phyloP scores from a whole-genome alignment of 1,139 yeast genomes.

The Zygosaccharomyces pseudobailii region DNA sequence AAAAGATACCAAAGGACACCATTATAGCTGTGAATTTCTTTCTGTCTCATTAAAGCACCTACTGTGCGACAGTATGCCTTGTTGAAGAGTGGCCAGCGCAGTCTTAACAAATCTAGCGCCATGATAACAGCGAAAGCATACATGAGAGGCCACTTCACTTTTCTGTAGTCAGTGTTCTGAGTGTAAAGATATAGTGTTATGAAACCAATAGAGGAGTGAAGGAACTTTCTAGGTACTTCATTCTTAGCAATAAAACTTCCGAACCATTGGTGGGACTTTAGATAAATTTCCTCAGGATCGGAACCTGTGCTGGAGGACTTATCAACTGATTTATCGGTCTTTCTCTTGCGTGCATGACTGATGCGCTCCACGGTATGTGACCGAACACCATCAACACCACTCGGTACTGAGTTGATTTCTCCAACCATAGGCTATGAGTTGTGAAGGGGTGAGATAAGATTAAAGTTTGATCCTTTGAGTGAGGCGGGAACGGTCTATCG shows the following conservation, averaged over 20 bases:
- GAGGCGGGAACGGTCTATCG: not conserved
- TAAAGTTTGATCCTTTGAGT: constrained; percentile 2
- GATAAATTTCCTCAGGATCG: constrained; percentile 26
- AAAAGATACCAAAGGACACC: constrained; percentile 84
- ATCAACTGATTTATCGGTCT: not conserved
- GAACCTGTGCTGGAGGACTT: not conserved
- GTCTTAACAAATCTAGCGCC: constrained; percentile 63
- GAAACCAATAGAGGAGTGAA: constrained; percentile 86
- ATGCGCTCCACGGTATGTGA: not conserved
- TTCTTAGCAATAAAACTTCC: constrained; percentile 62
- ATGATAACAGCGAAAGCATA: constrained; percentile 53
- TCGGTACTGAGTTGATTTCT: constrained; percentile 5
- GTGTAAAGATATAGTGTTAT: constrained; percentile 71
- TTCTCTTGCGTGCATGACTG: constrained; percentile 1
- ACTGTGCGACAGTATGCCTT: constrained; percentile 55
- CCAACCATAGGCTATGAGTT: not conserved
- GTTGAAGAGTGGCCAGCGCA: constrained; percentile 58
- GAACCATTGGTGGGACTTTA: constrained; percentile 38
- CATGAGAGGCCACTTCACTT: constrained; percentile 56
- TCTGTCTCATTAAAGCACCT: constrained; percentile 81
- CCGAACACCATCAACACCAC: not conserved
- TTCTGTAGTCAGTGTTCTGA: constrained; percentile 49
- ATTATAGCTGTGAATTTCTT: constrained; percentile 64
- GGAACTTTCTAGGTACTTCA: constrained; percentile 80
- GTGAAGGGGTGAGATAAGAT: not conserved